phyloP scores from a whole-genome alignment of 148 eudicot species.

The Vaccinium macrocarpon region DNA sequence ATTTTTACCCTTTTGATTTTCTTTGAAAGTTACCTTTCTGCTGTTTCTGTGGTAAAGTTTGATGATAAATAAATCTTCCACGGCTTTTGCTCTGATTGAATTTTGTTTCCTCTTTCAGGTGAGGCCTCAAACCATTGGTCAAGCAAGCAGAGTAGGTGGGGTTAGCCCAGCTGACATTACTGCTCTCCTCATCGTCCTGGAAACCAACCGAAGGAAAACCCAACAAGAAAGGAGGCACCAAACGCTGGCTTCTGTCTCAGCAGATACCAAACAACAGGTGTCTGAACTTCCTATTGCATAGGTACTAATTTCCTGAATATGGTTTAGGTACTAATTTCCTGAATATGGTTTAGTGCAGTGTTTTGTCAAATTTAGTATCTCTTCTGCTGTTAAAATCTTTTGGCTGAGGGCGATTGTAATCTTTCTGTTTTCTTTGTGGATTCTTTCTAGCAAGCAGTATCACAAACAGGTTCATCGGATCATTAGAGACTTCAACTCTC shows the following conservation, averaged over 20 bases:
- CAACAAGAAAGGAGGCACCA: constrained; percentile 47
- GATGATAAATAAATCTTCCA: neutral
- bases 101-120: constrained; percentile 40
- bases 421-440: neutral
- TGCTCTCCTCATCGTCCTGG: constrained; percentile 78
- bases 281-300: constrained; percentile 33
- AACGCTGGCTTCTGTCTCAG: constrained; percentile 37
- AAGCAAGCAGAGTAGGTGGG: constrained; percentile 96
- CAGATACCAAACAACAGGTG: constrained; percentile 38
- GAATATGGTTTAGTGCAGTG: neutral
- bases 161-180: constrained; percentile 97
- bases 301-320: constrained; percentile 26
- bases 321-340: constrained; percentile 31
- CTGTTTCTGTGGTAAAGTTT: neutral
- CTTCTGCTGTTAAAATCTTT: neutral
- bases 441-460: constrained; percentile 1
- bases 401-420: neutral
- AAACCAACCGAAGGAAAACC: constrained; percentile 68
- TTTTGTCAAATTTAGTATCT: neutral
- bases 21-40: neutral
- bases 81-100: neutral
- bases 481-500: neutral
- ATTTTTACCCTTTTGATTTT: neutral
- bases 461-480: neutral
- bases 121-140: constrained; percentile 94